Evolutionary conservation across 2,329 filamentous ascomycete species (phyloP).

Genomic region (Tricladium varicosporioides): DNA sequence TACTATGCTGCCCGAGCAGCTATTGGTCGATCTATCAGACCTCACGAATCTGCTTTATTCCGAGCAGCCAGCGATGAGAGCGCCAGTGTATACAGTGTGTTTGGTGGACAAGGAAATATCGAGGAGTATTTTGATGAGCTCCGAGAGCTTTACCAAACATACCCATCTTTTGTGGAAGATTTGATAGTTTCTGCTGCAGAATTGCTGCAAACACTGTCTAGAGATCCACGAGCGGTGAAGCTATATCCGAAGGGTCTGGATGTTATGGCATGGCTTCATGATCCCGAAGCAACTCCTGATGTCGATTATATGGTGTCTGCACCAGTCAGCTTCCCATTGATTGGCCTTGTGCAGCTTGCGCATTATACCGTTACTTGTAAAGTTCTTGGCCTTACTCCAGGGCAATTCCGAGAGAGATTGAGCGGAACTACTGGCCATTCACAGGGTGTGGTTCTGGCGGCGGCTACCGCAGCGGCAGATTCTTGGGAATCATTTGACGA

Average conservation of each 20-base stretch:
- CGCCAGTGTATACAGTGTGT: constrained; percentile 87
- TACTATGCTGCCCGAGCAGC: constrained; percentile 90
- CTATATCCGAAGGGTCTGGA: constrained; percentile 97
- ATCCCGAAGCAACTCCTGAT: constrained; percentile 86
- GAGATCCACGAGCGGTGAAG: constrained; percentile 85
- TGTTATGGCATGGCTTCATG: constrained; percentile 88
- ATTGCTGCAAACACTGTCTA: constrained; percentile 80
- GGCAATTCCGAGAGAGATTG: constrained; percentile 80
- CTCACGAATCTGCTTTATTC: constrained; percentile 90
- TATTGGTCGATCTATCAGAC: constrained; percentile 79
- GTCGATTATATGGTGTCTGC: constrained; percentile 92
- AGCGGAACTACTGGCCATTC: constrained; percentile 93
- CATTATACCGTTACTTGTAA: constrained; percentile 96
- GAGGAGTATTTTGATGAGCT: constrained; percentile 99
- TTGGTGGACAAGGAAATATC: constrained; percentile 97
- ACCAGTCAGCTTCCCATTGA: constrained; percentile 92
- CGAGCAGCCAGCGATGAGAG: constrained; percentile 81
- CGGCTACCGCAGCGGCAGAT: constrained; percentile 83
- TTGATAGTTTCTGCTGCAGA: constrained; percentile 79
- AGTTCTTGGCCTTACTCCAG: constrained; percentile 84
- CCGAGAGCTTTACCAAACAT: constrained; percentile 85
- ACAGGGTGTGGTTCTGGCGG: constrained; percentile 91
- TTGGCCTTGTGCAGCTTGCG: constrained; percentile 91
- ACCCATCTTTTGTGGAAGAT: constrained; percentile 85
- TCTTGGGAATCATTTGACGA: constrained; percentile 91